Conservation (phyloP, 2,329 filamentous ascomycete genomes). For the Tolypocladium nubicola region DNA sequence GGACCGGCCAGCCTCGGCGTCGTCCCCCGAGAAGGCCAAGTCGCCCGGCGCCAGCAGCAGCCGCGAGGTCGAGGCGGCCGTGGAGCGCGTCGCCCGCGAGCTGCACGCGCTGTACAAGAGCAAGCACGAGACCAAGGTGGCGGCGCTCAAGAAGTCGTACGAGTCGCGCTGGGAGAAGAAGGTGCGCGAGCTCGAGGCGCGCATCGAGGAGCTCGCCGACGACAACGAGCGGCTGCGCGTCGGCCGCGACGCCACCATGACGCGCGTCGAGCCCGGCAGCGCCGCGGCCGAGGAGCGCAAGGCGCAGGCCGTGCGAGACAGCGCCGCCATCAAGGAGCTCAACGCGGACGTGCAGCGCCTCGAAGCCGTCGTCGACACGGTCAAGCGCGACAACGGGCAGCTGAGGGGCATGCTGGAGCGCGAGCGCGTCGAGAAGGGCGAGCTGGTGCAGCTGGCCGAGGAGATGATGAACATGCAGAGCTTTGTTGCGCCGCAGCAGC, state of each 20-base stretch:
- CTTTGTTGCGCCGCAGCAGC: constrained; percentile 20
- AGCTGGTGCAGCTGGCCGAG: constrained; percentile 70
- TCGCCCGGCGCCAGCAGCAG: constrained; percentile 24
- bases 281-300: constrained; percentile 39
- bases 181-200: constrained; percentile 64
- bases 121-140: constrained; percentile 94
- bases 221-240: constrained; percentile 67
- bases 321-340: constrained; percentile 56
- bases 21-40: constrained; percentile 28
- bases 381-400: constrained; percentile 59
- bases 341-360: constrained; percentile 67
- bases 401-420: constrained; percentile 56
- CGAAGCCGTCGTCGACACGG: constrained; percentile 57
- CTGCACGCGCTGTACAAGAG: constrained; percentile 89
- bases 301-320: constrained; percentile 51
- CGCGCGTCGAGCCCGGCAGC: constrained; percentile 36
- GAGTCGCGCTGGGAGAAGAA: constrained; percentile 86
- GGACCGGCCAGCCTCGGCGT: constrained; percentile 13
- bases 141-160: constrained; percentile 76
- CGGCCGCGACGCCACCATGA: constrained; percentile 55
- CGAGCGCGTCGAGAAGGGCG: constrained; percentile 74
- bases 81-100: constrained; percentile 88
- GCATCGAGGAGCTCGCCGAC: constrained; percentile 55
- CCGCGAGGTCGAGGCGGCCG: constrained; percentile 69
- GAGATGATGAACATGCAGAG: constrained; percentile 69